These are phyloP conservation scores for Athelia sp. DNA, from an alignment of 1,284 basidiomycete genomes.

Conservation along the genomic window DNA sequence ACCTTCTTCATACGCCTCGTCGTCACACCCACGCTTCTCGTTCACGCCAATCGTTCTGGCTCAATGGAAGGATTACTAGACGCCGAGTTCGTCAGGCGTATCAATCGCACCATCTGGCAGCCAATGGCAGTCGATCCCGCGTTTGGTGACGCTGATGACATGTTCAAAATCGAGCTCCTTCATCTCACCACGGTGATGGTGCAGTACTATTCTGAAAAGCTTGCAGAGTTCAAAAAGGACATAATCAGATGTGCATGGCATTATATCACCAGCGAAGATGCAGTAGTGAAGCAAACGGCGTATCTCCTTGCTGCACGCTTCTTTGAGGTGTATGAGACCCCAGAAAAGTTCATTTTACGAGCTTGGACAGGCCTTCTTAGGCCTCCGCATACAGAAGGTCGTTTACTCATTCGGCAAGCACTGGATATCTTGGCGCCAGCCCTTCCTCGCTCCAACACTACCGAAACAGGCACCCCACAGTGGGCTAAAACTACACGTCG, in stretches of 20 bases:
- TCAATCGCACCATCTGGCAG: conserved; percentile 80
- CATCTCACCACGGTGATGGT: conserved; percentile 90
- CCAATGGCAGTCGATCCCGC: conserved; percentile 58
- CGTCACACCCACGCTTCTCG: conserved; percentile 84
- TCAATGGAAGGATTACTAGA: conserved; percentile 63
- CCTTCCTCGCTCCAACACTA: conserved; percentile 56
- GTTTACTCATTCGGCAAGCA: conserved; percentile 80
- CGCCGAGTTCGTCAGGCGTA: conserved; percentile 59
- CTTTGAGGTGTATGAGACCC: conserved; percentile 88
- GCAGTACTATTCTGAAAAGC: conserved; percentile 73
- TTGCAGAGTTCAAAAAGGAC: conserved; percentile 85
- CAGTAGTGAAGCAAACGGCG: conserved; percentile 91
- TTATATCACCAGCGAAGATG: conserved; percentile 82
- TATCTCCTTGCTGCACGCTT: conserved; percentile 94
- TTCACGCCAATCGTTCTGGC: conserved; percentile 60
- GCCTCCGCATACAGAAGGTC: conserved; percentile 77
- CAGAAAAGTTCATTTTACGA: conserved; percentile 90
- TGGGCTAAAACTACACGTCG: conserved; percentile 92
- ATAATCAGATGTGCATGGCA: conserved; percentile 96
- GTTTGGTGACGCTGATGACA: conserved; percentile 69
- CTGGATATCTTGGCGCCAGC: conserved; percentile 89
- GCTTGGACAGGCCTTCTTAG: conserved; percentile 94
- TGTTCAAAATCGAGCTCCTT: conserved; percentile 87
- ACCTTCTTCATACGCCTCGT: conserved; percentile 84
- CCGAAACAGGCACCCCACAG: conserved; percentile 63